These are phyloP conservation scores for Ramularia endophylla DNA, from an alignment of 2,329 filamentous ascomycete genomes.

Conservation along the genomic window DNA sequence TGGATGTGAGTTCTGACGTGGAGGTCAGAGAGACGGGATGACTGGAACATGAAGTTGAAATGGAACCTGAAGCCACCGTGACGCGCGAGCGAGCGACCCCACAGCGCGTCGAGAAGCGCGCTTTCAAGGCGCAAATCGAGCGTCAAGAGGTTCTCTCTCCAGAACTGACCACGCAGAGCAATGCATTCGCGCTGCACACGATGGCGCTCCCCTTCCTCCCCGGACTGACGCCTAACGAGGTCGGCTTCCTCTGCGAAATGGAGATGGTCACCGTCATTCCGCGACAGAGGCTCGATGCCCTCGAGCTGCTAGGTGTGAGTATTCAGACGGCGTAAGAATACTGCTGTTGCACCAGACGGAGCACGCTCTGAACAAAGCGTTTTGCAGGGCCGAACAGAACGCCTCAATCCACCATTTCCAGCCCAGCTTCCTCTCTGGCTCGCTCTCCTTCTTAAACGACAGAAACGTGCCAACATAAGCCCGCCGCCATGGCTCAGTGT, in stretches of 20 bases:
- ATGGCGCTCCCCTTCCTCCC: constrained; percentile 59
- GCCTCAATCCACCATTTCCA: constrained; percentile 74
- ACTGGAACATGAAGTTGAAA: too few species aligned
- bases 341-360: constrained; percentile 1
- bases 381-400: constrained; percentile 66
- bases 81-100: too few species aligned
- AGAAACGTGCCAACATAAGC: constrained; percentile 86
- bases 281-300: constrained; percentile 78
- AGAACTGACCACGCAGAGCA: too few species aligned
- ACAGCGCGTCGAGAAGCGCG: too few species aligned
- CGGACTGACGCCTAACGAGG: constrained; percentile 76
- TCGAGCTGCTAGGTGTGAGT: constrained; percentile 79
- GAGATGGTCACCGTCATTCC: constrained; percentile 90
- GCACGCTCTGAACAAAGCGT: constrained; percentile 5
- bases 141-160: too few species aligned
- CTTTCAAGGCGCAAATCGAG: too few species aligned
- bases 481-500: constrained; percentile 84
- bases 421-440: constrained; percentile 85
- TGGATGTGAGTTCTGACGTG: too few species aligned
- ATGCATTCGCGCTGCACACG: too few species aligned
- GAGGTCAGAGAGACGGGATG: too few species aligned
- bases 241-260: constrained; percentile 96
- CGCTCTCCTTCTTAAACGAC: constrained; percentile 87
- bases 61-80: too few species aligned
- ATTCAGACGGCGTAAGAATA: constrained; percentile 23